Evolutionary conservation across 257 asterid species (phyloP).

Genomic region (Fraxinus pennsylvanica): DNA sequence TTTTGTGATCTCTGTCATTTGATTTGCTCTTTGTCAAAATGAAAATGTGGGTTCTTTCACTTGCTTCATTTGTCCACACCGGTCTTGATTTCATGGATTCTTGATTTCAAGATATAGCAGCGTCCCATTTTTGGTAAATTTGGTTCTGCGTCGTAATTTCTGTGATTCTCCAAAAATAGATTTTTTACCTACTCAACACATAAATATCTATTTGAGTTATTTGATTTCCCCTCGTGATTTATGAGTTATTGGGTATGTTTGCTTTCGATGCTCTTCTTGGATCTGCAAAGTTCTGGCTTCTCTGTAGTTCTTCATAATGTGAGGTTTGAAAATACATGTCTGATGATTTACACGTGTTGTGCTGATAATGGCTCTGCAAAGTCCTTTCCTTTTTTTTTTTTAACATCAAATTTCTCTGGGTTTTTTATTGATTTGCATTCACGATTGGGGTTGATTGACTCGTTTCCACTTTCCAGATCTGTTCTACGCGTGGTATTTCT

Average conservation of each 20-base stretch:
- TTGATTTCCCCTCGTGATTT: slow-evolving; percentile 24
- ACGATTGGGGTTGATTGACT: slow-evolving; percentile 21
- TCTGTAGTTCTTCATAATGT: slow-evolving; percentile 20
- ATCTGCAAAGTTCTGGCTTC: slow-evolving; percentile 30
- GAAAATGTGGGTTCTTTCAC: slow-evolving; percentile 27
- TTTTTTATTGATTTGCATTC: slow-evolving; percentile 4
- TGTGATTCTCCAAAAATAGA: slow-evolving; percentile 23
- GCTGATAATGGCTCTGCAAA: not conserved
- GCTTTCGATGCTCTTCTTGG: slow-evolving; percentile 25
- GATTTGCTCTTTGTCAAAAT: slow-evolving; percentile 26
- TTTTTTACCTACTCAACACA: slow-evolving; percentile 1
- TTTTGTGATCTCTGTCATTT: slow-evolving; percentile 31
- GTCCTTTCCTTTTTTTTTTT: slow-evolving; percentile 13
- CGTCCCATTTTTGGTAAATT: slow-evolving; percentile 8
- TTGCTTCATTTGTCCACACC: slow-evolving; percentile 25
- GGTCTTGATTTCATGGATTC: slow-evolving; percentile 22
- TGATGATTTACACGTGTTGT: slow-evolving; percentile 17
- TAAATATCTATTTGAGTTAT: slow-evolving; percentile 7
- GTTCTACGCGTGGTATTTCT: slow-evolving; percentile 26
- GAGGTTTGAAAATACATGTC: slow-evolving; percentile 17
- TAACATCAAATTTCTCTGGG: not conserved
- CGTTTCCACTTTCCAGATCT: slow-evolving; percentile 40
- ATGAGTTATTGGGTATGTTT: slow-evolving; percentile 20
- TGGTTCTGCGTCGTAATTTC: slow-evolving; percentile 28
- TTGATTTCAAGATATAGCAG: slow-evolving; percentile 1